Base-by-base conservation (phyloP, 2,329 filamentous ascomycete species). In the Metarhizium brunneum region DNA sequence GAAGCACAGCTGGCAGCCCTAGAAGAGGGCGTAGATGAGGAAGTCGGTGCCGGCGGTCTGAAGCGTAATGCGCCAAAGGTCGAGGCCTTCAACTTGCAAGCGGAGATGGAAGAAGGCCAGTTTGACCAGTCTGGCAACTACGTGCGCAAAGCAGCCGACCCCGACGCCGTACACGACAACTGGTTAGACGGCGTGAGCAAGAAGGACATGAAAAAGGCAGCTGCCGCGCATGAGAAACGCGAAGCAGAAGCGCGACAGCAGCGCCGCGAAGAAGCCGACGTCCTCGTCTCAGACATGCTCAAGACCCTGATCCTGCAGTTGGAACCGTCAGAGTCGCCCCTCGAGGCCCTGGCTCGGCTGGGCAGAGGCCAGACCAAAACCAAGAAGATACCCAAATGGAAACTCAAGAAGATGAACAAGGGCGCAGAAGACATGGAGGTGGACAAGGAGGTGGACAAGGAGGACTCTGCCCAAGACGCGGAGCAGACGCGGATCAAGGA, bases 111-210 rank as follows among this genome's bases (percentile, higher is more conserved):
- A 66, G 92, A 97, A 63, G 94, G 94, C 1, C 81, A 85, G 11
- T 99, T 96, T 65, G 94, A 99, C 68, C 88, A 94, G 63, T 76
- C 85, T 1, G 92, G 92, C 10, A 99, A 97, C 69, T 99, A 85
- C 68, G 84, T 99, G 48, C 84, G 94, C 56, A 95, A 95, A 70
- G 92, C 92, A 0, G 82, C 75, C 8, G 94, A 99, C 64, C 90
- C 90, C 0, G 91, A 97, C 63, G 90, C 92, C 0, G 83, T 88
- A 29, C 91, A 99, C 69, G 94, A 99, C 72, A 82, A 81, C 36
- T 99, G 94, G 94, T 74, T 99, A 20, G 88, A 96, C 48, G 94
- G 94, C 0, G 76, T 96, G 20, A 94, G 87, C 62, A 96, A 95
- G 69, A 95, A 92, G 70, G 91, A 96, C 57, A 95, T 97, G 79